Evolutionary conservation across 257 asterid genomes (phyloP).

Genomic region (Voacanga thouarsii): DNA sequence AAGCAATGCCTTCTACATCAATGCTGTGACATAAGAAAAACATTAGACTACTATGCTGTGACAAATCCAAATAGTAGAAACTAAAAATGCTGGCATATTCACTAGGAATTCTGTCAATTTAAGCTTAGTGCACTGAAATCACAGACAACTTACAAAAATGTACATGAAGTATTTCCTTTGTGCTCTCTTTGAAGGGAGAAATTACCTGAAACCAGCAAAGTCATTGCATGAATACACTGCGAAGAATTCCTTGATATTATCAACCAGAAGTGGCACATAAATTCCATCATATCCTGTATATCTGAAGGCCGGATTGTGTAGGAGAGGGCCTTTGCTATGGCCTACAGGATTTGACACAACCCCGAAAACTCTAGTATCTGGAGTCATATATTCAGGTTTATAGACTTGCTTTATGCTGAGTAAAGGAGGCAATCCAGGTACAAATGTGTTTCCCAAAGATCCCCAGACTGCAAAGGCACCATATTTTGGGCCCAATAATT

Average conservation of each 20-base stretch:
- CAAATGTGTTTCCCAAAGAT: conserved; percentile 33
- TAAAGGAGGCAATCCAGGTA: conserved; percentile 61
- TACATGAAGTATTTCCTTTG: not conserved
- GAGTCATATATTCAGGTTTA: conserved; percentile 45
- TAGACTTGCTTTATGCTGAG: conserved; percentile 51
- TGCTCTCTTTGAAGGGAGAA: not conserved
- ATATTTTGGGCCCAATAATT: conserved; percentile 64
- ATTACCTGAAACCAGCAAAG: conserved; percentile 72
- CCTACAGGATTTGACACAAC: conserved; percentile 66
- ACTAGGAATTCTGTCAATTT: not conserved
- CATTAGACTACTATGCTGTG: not conserved
- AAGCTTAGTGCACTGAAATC: not conserved
- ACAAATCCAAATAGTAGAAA: not conserved
- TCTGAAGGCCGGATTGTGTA: conserved; percentile 66
- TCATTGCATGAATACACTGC: conserved; percentile 54
- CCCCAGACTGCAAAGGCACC: conserved; percentile 57
- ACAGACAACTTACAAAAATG: not conserved
- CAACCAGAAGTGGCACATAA: conserved; percentile 65
- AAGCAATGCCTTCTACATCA: conserved; percentile 18
- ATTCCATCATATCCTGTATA: conserved; percentile 58
- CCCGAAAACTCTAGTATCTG: conserved; percentile 53
- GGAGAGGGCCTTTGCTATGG: conserved; percentile 73
- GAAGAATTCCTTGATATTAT: conserved; percentile 55
- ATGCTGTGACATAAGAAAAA: conserved; percentile 1
- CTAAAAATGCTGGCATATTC: not conserved